phyloP scores from a whole-genome alignment of 306 rosid species.

The Erythrophleum fordii region DNA sequence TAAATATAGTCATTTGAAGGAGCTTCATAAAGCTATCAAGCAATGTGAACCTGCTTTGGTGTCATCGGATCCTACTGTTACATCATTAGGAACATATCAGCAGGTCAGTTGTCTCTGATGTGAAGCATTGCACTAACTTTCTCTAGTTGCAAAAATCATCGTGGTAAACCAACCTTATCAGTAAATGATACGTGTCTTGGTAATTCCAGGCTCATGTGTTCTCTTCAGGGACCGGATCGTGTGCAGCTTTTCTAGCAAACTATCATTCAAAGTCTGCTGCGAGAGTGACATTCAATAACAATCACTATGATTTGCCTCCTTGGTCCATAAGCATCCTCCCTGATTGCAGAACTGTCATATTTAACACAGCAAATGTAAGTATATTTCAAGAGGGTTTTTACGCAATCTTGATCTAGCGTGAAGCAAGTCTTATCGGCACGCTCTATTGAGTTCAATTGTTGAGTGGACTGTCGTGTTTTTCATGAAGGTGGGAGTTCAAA shows the following conservation, averaged over 20 bases:
- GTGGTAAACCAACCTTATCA: conserved; percentile 20
- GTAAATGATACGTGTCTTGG: conserved; percentile 32
- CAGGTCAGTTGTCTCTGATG: conserved; percentile 60
- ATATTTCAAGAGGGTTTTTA: background rate
- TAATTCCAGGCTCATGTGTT: conserved; percentile 76
- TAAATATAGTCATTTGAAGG: conserved; percentile 83
- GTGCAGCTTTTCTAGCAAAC: conserved; percentile 94
- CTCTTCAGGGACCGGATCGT: conserved; percentile 59
- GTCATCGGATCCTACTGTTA: conserved; percentile 75
- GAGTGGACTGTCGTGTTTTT: conserved; percentile 38
- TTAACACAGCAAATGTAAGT: conserved; percentile 88
- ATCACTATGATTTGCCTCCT: conserved; percentile 80
- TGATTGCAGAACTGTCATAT: conserved; percentile 74
- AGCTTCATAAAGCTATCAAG: conserved; percentile 86
- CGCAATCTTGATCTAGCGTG: background rate
- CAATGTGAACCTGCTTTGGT: conserved; percentile 82
- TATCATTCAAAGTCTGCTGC: conserved; percentile 62
- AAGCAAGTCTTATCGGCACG: background rate
- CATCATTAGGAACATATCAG: conserved; percentile 79
- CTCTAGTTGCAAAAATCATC: conserved; percentile 5
- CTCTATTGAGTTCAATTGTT: conserved; percentile 23
- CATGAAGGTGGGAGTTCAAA: conserved; percentile 75
- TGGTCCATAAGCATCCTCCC: conserved; percentile 99
- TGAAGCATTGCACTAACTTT: conserved; percentile 16
- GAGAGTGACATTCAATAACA: conserved; percentile 71